Percentiles rank a stretch among this genome's conserved stretches.
Evolutionary conservation across 179 eudicot species (phyloP).

Genomic region (Beta corolliflora): DNA sequence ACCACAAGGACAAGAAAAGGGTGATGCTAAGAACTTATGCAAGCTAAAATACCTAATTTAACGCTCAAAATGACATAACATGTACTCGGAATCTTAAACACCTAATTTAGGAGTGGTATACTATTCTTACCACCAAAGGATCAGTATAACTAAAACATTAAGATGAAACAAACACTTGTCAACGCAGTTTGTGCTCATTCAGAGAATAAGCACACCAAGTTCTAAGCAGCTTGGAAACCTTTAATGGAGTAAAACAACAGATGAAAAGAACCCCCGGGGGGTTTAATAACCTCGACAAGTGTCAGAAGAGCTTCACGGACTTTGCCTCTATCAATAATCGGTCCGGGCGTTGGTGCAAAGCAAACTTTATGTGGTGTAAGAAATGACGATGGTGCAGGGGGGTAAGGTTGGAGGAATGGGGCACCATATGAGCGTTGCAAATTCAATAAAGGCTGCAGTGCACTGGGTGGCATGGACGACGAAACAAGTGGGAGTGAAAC

Average conservation of each 20-base stretch:
- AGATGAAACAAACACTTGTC: too few relatives aligned
- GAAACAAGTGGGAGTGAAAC: conserved; percentile 42
- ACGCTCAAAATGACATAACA: too few relatives aligned
- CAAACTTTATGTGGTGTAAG: conserved; percentile 59
- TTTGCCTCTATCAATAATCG: conserved; percentile 64
- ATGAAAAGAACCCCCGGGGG: background rate
- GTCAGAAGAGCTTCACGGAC: conserved; percentile 73
- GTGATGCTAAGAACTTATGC: too few relatives aligned
- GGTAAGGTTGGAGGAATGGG: conserved; percentile 94
- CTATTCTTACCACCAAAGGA: too few relatives aligned
- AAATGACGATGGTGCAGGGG: conserved; percentile 82
- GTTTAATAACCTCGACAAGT: conserved; percentile 72
- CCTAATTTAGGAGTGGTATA: too few relatives aligned
- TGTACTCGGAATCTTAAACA: too few relatives aligned
- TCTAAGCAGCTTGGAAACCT: background rate
- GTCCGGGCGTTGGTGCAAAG: conserved; percentile 46
- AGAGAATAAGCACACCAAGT: background rate
- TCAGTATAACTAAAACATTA: too few relatives aligned
- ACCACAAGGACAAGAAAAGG: too few relatives aligned
- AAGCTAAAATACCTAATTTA: too few relatives aligned
- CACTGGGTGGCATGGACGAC: conserved; percentile 51
- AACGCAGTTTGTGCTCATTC: background rate
- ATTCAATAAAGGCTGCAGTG: conserved; percentile 54
- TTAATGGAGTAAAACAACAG: background rate
- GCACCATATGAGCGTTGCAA: conserved; percentile 69